Base-by-base conservation (phyloP, 2,329 filamentous ascomycete genomes). In the Hortaea werneckii region DNA sequence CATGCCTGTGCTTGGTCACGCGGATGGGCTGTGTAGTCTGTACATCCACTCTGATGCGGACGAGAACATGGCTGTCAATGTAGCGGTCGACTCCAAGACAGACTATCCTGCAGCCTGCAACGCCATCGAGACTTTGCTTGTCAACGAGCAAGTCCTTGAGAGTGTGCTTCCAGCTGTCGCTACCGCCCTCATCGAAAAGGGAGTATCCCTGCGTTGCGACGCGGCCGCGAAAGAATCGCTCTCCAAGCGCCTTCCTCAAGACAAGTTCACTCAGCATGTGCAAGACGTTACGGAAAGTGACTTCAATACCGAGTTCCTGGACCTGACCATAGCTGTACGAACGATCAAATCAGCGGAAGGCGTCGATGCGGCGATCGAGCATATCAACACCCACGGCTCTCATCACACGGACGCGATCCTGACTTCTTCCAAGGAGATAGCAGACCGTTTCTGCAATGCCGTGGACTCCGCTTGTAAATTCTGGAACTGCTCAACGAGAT, bases 51-150 rank as follows among this genome's bases (percentile, higher is more conserved):
- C 75, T 8, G 85, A 87, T 47, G 89, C 86, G 41, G 83, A 94
- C 57, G 67, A 74, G 35, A 69, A 75, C 38, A 82, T 86, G 68
- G 86, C 87, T 9, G 76, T 78, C 13, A 79, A 79, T 50, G 83
- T 95, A 45, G 72, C 96, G 41, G 74, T 95, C 45, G 92, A 98
- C 68, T 85, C 90, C 40, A 98, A 98, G 70, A 88, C 85, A 27
- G 85, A 83, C 65, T 98, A 98, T 62, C 87, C 90, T 1, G 92
- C 92, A 34, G 92, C 90, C 10, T 98, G 92, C 74, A 98, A 98
- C 70, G 82, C 85, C 37, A 69, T 89, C n/a, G 92, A 98, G 69
- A 94, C 88, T 1, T 76, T 98, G 7, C 78, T 98, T 12, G 84
- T 96, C 4, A 82, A 95, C 57, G 75, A 85, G 50, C 68, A 77